Base-by-base conservation (phyloP, 148 eudicot species). In the Spergularia marina region DNA sequence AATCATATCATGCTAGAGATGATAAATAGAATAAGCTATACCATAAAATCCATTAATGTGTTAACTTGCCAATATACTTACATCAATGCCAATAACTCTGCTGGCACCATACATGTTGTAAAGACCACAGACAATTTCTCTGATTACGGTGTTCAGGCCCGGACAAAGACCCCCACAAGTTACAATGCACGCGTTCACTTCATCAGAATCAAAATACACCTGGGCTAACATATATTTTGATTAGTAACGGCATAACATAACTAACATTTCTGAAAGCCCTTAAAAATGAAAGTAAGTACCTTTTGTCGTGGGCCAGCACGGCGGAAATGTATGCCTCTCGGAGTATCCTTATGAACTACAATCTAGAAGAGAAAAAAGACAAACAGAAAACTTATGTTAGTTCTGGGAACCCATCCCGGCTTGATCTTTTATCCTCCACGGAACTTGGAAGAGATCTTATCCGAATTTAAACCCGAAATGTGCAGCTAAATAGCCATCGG, bases 91-190 rank as follows among this genome's bases (percentile, higher is more conserved):
- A 73, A 89, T 82, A 80, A 90, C 93, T 65, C 76, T 86, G 85
- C 64, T 81, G 80, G 87, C 96, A 17, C 89, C 96, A 77, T 92
- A 92, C 96, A 92, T 92, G 86, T 87, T 79, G 83, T 87, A 88
- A 44, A 92, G 93, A 54, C 84, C 87, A 49, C 94, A 88, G 13
- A 90, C 96, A 71, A 92, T 85, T 82, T 92, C 98, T 81, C 98
- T 85, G 77, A 90, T 85, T 76, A 92, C 98, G 1, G 98, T 92
- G 85, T 92, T 92, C 36, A 92, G 86, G 47, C 98, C 98, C 2
- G 98, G 98, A 79, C 98, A 92, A 61, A 92, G 86, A 71, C 98
- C 98, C 55, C 98, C 98, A 72, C 98, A 92, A 56, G 98, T 92
- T 65, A 92, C 98, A 62, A 92, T 83, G 86, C 98, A 92, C 56